Conservation (phyloP, 306 rosid genomes). For the Heteromeles arbutifolia region DNA sequence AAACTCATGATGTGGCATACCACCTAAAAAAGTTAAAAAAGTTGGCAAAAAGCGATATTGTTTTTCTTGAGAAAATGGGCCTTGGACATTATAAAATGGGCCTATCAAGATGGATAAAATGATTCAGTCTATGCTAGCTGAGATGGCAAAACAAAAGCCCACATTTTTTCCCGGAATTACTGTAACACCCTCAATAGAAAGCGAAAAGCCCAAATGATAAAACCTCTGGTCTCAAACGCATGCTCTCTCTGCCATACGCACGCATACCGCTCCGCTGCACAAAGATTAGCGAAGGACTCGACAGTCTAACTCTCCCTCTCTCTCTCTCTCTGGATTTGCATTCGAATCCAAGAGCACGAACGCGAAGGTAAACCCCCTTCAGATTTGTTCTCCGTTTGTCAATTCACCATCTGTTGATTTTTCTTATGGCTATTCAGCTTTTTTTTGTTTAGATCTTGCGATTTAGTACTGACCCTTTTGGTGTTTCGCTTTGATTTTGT, state of each 20-base stretch:
- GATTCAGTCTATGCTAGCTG: background rate
- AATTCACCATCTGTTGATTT: background rate
- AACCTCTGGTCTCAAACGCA: background rate
- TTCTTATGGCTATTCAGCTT: background rate
- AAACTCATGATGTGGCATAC: no score
- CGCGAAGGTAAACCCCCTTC: slow-evolving; percentile 12
- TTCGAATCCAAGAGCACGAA: slow-evolving; percentile 9
- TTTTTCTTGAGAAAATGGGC: background rate
- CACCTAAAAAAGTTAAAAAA: no score
- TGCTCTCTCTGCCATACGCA: background rate
- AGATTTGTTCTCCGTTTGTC: background rate
- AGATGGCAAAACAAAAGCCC: background rate
- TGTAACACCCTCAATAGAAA: background rate
- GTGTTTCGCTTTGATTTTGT: background rate
- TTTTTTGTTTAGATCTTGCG: slow-evolving; percentile 30
- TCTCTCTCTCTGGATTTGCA: slow-evolving; percentile 1
- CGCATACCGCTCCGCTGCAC: slow-evolving; percentile 21
- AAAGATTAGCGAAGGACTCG: slow-evolving; percentile 3
- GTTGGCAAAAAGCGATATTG: no score
- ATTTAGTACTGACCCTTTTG: slow-evolving; percentile 8
- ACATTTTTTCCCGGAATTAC: background rate
- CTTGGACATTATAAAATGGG: background rate
- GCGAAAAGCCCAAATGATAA: background rate
- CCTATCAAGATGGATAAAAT: background rate
- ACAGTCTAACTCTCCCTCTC: background rate